These are phyloP conservation scores for Phytophthora melonis DNA, from an alignment of 352 stramenopile genomes.

Conservation along the genomic window DNA sequence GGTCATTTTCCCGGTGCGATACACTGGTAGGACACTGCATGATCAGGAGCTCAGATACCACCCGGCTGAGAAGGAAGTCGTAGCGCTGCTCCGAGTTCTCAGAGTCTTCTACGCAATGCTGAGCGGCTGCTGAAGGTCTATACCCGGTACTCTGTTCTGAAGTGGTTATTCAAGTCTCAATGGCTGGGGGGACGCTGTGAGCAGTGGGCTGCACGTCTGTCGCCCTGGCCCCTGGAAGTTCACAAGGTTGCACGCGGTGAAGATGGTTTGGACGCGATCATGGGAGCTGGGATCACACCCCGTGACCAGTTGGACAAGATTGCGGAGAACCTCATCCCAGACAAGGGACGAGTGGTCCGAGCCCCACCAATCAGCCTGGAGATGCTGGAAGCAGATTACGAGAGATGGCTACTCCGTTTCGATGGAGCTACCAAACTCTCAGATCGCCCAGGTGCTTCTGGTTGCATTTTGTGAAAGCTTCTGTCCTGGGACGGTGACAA, in stretches of 20 bases:
- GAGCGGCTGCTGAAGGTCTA: slow-evolving; percentile 1
- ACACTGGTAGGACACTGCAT: too few species aligned
- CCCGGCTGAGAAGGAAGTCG: too few species aligned
- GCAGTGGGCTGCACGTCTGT: background rate
- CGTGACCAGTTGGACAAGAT: slow-evolving; percentile 8
- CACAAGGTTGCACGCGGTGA: slow-evolving; percentile 1
- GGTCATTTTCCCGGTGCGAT: too few species aligned
- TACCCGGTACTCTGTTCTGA: slow-evolving; percentile 8
- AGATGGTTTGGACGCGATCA: slow-evolving; percentile 8
- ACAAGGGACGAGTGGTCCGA: background rate
- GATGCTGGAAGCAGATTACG: background rate
- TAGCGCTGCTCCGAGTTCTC: too few species aligned
- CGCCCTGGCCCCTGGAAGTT: background rate
- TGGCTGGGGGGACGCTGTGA: slow-evolving; percentile 9
- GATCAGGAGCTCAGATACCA: too few species aligned
- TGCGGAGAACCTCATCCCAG: slow-evolving; percentile 5
- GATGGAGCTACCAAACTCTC: slow-evolving; percentile 10
- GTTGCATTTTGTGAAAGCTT: background rate
- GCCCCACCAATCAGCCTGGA: slow-evolving; percentile 14
- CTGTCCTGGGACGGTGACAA: slow-evolving; percentile 1
- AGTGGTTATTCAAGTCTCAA: slow-evolving; percentile 6
- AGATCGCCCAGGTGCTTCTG: background rate
- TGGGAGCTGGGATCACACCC: slow-evolving; percentile 13
- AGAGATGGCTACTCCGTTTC: slow-evolving; percentile 13
- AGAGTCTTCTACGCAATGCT: slow-evolving; percentile 6